A percentile compares a stretch with the other conserved stretches of the same genome.
Conservation (phyloP, 176 grass and related monocot species). For the Oryza nivara region DNA sequence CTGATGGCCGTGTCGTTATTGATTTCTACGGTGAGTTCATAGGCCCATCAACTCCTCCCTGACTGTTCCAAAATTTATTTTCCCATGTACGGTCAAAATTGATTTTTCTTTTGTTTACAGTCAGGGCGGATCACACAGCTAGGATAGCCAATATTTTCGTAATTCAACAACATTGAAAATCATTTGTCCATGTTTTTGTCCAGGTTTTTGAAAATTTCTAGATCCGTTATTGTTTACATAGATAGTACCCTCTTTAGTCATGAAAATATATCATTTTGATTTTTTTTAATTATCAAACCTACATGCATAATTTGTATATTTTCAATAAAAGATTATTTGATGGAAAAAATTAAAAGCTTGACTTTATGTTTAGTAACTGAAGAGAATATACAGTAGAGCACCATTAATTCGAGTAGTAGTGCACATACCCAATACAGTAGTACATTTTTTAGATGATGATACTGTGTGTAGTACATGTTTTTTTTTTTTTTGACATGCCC, state of each 20-base stretch:
- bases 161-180: too few relatives aligned
- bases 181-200: too few relatives aligned
- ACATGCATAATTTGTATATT: neutral
- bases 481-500: too few relatives aligned
- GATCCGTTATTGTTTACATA: too few relatives aligned
- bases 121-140: too few relatives aligned
- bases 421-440: neutral
- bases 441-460: too few relatives aligned
- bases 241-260: neutral
- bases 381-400: neutral
- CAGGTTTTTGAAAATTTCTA: too few relatives aligned
- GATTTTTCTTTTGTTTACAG: neutral
- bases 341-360: too few relatives aligned
- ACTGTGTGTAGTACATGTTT: too few relatives aligned
- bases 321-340: too few relatives aligned
- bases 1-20: slow-evolving; percentile 58
- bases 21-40: slow-evolving; percentile 65
- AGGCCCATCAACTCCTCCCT: neutral
- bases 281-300: neutral
- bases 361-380: neutral
- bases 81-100: neutral
- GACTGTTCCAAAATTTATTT: neutral
- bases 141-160: too few relatives aligned
- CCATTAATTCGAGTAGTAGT: too few relatives aligned
- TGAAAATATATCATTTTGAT: neutral